Evolutionary conservation across 371 early-diverging fungal species (phyloP), one percentile per base, ranked within the genome.

Genomic region (Parasitella parasitica): DNA sequence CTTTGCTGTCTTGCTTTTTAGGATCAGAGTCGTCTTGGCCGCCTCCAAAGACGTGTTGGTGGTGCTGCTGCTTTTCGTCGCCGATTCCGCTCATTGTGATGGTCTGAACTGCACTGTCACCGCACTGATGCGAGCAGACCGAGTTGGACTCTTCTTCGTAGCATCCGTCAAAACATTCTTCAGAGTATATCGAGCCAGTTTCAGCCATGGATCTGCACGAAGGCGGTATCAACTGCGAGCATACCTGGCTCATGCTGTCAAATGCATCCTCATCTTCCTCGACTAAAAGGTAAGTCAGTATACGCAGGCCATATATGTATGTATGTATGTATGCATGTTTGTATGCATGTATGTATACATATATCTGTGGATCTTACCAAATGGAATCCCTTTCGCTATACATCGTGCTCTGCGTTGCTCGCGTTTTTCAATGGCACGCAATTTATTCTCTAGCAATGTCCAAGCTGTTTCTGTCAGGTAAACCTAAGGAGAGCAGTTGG

Each of bases 391-490:
- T 57, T 70, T 70, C 8, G 71, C 66, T 18, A 66, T 66, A 35
- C 71, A 70, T 53, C 71, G 49, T 38, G 66, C 71, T 61, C 64
- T 59, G 52, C 71, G 62, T 49, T 75, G 75, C 38, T 75, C 75
- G 22, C 71, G 51, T 54, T 75, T 75, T 35, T 71, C 75, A 48
- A 66, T 65, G 36, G 73, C 75, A 24, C 84, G 77, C 13, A 83
- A 36, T 8, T 78, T 81, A 41, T 85, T 84, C 61, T 91, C 91
- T 4, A 92, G 74, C 37, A 72, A 69, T 26, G 82, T 75, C 91
- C 91, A 91, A n/a, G 78, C 82, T 5, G 54, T 63, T 50, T 92
- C 94, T 56, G 85, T 82, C 37, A 95, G 55, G 68, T 85, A 94
- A 8, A 89, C 77, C 64, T 86, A 64, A 53, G 41, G 18, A 34